These are phyloP conservation scores for Lagenaria siceraria DNA, from an alignment of 306 rosid genomes.

Conservation along the genomic window DNA sequence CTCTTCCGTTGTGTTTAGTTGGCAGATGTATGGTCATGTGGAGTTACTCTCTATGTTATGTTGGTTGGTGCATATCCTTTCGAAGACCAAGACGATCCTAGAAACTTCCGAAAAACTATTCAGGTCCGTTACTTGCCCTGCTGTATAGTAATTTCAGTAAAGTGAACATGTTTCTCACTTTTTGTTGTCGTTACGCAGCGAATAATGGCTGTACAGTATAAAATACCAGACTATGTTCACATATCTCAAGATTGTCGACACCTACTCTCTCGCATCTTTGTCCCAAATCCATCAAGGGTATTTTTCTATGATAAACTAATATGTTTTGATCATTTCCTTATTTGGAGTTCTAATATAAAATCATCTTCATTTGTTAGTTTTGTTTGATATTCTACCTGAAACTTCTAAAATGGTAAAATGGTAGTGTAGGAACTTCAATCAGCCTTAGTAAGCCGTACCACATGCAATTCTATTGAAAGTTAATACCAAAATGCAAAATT, in stretches of 20 bases:
- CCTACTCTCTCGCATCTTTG: constrained; percentile 58
- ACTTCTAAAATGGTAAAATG: no score
- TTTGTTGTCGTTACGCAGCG: constrained; percentile 24
- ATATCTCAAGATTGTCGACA: constrained; percentile 61
- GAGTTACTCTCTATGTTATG: no score
- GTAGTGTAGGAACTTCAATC: no score
- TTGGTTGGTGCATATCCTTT: not conserved
- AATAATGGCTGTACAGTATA: constrained; percentile 54
- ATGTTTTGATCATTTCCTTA: not conserved
- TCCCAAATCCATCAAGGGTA: constrained; percentile 52
- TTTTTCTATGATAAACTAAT: not conserved
- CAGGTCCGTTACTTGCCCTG: not conserved
- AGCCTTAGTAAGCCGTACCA: no score
- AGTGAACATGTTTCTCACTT: not conserved
- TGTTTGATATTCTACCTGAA: not conserved
- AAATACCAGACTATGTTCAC: constrained; percentile 64
- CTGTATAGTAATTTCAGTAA: not conserved
- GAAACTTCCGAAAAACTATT: constrained; percentile 6
- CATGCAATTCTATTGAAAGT: not conserved
- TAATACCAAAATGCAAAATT: not conserved
- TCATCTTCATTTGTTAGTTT: not conserved
- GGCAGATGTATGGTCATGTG: no score
- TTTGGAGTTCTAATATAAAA: not conserved
- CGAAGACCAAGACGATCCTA: constrained; percentile 6
- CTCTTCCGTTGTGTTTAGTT: not conserved